These are phyloP conservation scores for Microbotryum silenes-acaulis DNA, from an alignment of 1,284 basidiomycete species.

Conservation along the genomic window DNA sequence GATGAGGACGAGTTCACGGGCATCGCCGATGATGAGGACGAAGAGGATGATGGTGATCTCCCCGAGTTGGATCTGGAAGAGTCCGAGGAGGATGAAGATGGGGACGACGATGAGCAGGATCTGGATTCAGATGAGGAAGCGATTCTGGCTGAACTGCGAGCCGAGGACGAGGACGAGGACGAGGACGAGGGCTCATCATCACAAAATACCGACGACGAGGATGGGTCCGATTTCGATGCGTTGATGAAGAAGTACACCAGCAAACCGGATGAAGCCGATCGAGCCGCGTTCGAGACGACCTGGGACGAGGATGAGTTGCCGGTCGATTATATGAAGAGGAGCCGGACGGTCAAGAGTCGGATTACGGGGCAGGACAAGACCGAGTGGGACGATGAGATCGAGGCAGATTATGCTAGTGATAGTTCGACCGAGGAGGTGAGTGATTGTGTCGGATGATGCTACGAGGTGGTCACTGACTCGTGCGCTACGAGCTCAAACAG, in stretches of 20 bases:
- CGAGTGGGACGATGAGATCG: conserved; percentile 81
- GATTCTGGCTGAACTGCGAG: conserved; percentile 39
- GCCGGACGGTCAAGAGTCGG: conserved; percentile 53
- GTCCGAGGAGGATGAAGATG: conserved; percentile 42
- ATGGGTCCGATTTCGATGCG: conserved; percentile 25
- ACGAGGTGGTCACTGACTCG: background rate
- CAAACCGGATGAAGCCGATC: conserved; percentile 42
- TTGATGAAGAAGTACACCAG: conserved; percentile 36
- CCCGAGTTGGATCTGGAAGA: conserved; percentile 45
- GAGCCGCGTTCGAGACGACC: conserved; percentile 34
- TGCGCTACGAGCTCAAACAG: conserved; percentile 44
- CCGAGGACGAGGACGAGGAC: conserved; percentile 44
- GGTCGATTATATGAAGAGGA: conserved; percentile 40
- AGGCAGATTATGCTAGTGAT: conserved; percentile 93
- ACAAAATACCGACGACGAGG: conserved; percentile 29
- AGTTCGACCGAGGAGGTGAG: conserved; percentile 92
- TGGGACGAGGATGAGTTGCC: conserved; percentile 37
- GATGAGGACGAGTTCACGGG: conserved; percentile 5
- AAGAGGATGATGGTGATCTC: conserved; percentile 41
- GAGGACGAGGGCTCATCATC: conserved; percentile 40
- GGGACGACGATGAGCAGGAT: conserved; percentile 31
- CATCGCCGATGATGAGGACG: conserved; percentile 6
- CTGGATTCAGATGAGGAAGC: conserved; percentile 40
- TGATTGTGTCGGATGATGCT: too few relatives aligned
- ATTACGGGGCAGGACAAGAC: conserved; percentile 82